A percentile compares a stretch with the other conserved stretches of the same genome.
Conservation (phyloP, 2,329 filamentous ascomycete genomes). For the Amylocarpus encephaloides region DNA sequence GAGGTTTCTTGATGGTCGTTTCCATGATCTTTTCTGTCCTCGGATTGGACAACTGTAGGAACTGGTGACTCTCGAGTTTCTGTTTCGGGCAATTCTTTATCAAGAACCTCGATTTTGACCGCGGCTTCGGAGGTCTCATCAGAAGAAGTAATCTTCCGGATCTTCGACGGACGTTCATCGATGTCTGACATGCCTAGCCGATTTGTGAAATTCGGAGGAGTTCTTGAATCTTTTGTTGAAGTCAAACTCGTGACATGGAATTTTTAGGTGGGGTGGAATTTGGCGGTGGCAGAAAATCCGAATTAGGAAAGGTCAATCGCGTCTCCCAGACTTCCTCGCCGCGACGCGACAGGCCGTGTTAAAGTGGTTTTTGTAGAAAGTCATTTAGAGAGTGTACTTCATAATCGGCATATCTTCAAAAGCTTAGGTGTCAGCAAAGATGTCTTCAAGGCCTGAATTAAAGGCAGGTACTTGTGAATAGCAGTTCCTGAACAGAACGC, state of each 20-base stretch:
- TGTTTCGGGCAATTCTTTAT: neutral
- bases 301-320: slow-evolving; percentile 6
- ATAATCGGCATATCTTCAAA: neutral
- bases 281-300: slow-evolving; percentile 4
- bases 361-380: slow-evolving; percentile 3
- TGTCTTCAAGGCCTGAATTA: slow-evolving; percentile 67
- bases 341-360: neutral
- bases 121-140: slow-evolving; percentile 4
- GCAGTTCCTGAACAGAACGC: neutral
- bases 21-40: slow-evolving; percentile 1
- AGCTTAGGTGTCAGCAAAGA: slow-evolving; percentile 32
- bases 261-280: slow-evolving; percentile 1
- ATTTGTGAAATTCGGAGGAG: neutral
- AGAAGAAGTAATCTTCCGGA: slow-evolving; percentile 21
- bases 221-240: neutral
- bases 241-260: slow-evolving; percentile 10
- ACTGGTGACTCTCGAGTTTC: neutral
- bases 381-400: neutral
- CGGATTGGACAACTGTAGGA: neutral
- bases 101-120: neutral
- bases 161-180: slow-evolving; percentile 28
- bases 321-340: neutral
- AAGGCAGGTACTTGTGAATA: slow-evolving; percentile 44
- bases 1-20: neutral
- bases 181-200: slow-evolving; percentile 23